Evolutionary conservation across 768 basidiomycete genomes (phyloP).

Genomic region (Kwoniella sp.): DNA sequence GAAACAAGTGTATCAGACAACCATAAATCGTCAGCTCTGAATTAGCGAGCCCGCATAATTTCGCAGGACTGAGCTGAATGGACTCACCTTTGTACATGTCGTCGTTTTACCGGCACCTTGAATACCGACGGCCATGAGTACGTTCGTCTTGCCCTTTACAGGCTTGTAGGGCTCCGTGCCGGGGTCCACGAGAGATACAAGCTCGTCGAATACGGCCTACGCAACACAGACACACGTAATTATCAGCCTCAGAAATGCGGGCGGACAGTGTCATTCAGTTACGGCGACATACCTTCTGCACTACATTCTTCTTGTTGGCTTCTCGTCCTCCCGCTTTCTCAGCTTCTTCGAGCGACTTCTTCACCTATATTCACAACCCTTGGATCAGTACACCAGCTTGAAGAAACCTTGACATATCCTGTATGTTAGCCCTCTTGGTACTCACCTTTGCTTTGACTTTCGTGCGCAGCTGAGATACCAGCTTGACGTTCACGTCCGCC

Average conservation of each 20-base stretch:
- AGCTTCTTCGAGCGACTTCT: conserved; percentile 60
- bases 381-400: neutral
- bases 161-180: conserved; percentile 95
- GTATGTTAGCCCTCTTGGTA: neutral
- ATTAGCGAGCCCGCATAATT: too few species aligned
- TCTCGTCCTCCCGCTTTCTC: conserved; percentile 74
- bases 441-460: conserved; percentile 88
- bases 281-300: conserved; percentile 81
- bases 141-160: conserved; percentile 87
- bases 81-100: conserved; percentile 81
- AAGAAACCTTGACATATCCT: too few species aligned
- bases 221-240: neutral
- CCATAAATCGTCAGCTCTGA: too few species aligned
- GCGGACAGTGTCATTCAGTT: too few species aligned
- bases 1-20: too few species aligned
- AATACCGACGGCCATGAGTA: conserved; percentile 96
- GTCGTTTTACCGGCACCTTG: conserved; percentile 99
- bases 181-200: conserved; percentile 91
- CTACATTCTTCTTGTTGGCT: conserved; percentile 76
- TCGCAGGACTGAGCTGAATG: neutral
- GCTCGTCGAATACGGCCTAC: conserved; percentile 93
- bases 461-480: conserved; percentile 80
- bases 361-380: conserved; percentile 36
- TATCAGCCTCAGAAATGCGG: conserved; percentile 2
- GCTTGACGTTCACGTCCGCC: conserved; percentile 97